Evolutionary conservation across 371 early-diverging fungal species (phyloP).

Genomic region (Chytridium lagenaria): DNA sequence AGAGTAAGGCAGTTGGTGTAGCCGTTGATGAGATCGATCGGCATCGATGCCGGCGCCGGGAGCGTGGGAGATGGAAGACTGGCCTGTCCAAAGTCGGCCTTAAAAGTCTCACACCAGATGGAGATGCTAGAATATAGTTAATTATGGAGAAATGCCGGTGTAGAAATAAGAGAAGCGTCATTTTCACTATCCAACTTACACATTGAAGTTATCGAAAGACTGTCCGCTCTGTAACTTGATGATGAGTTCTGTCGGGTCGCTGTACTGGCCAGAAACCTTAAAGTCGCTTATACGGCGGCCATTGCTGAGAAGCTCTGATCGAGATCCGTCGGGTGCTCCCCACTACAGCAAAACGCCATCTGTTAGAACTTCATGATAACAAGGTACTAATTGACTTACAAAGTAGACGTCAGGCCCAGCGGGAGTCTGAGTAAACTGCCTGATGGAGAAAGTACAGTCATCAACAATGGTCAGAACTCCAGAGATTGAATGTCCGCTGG

Average conservation of each 20-base stretch:
- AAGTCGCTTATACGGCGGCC: not conserved
- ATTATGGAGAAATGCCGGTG: not conserved
- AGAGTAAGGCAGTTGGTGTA: not conserved
- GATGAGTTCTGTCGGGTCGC: not conserved
- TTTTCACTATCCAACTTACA: too few relatives aligned
- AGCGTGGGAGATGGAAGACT: not conserved
- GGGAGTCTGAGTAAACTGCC: too few relatives aligned
- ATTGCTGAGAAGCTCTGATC: too few relatives aligned
- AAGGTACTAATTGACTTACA: too few relatives aligned
- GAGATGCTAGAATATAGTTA: not conserved
- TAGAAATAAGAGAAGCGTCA: not conserved
- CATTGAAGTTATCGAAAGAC: constrained; percentile 2
- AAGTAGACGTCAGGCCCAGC: too few relatives aligned
- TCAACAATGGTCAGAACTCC: too few relatives aligned
- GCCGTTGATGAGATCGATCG: not conserved
- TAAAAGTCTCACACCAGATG: not conserved
- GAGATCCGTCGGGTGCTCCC: too few relatives aligned
- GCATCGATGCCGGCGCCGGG: not conserved
- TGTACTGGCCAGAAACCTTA: not conserved
- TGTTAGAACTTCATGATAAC: too few relatives aligned
- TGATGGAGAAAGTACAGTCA: too few relatives aligned
- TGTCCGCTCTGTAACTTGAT: not conserved
- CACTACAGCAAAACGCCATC: too few relatives aligned
- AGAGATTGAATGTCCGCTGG: too few relatives aligned
- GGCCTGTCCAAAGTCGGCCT: not conserved